Evolutionary conservation across 2,329 filamentous ascomycete genomes (phyloP), one percentile per base, ranked within the genome.

Genomic region (Nakataea oryzae): DNA sequence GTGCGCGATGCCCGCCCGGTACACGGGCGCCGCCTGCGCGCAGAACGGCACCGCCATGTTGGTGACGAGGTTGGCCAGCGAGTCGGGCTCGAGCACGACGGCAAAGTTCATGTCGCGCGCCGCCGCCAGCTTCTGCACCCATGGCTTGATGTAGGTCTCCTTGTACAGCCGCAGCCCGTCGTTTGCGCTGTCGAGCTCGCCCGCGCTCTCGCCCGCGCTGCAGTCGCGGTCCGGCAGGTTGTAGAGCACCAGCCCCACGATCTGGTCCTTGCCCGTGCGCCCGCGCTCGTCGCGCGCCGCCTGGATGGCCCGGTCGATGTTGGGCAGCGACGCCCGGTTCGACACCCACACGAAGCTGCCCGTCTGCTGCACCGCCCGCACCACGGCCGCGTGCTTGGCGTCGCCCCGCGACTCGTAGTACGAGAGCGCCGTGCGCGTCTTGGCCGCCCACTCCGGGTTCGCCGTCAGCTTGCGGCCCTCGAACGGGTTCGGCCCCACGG

Each of bases 141-240:
- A 77, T 0, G 72, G 72, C 66, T 74, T 71, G 64, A 79, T 69
- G 65, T 73, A 79, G 59, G 72, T 69, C 56, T 69, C 69, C 70
- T 77, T 76, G 70, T 79, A 79, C 27, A 70, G 65, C 64, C 73
- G 68, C 14, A 77, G 64, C 5, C 76, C 76, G 61, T 73, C 68
- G 21, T 76, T 63, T 24, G 61, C 69, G 59, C 70, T 70, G 54
- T 66, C 67, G 26, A 78, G 72, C 66, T 79, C 77, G n/a, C 76
- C 76, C 0, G 72, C 71, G 17, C 71, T 74, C 65, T 77, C 74
- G 29, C 75, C 76, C 6, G 74, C 75, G n/a, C 72, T 73, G 70
- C 77, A 79, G 68, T 79, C 77, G 3, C 77, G 68, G 63, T 78
- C 76, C 8, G 76, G 76, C 1, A 79, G 70, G 65, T 79, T 74